Evolutionary conservation across 805 yeast species (phyloP), one percentile per base, ranked within the genome.

Genomic region (Phaffomyces antillensis): DNA sequence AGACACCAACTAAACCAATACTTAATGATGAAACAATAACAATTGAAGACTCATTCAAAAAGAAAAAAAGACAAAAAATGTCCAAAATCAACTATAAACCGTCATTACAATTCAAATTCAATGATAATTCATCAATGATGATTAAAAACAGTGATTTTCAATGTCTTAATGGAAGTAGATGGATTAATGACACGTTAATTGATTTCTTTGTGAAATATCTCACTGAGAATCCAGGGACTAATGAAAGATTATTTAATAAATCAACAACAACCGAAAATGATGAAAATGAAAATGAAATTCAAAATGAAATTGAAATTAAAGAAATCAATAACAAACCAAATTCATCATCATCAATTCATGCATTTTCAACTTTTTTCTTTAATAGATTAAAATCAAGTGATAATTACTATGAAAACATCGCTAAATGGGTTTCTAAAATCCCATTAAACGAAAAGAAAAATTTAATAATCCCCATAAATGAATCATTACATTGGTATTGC

Each of bases 181-280:
- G 96, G 90, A 77, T 93, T 40, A 91, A 93, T 65, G 99, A 93
- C 58, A 76, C 84, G 0, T 68, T 93, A 41, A 82, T 93, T 44
- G 96, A 88, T 61, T 91, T 91, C 59, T 89, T 86, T 56, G 70
- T 87, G 26, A 78, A 77, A 46, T 83, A 72, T 57, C 76, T 73
- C 50, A 70, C 77, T 8, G 77, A 69, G 55, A 60, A 54, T 41
- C 56, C 58, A 36, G n/a, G 11, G 13, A 36, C 17, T 17, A 31
- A 39, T 11, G 6, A 34, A 34, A 34, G 36, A 18, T 9, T 12
- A 17, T 17, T 34, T n/a, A 34, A 32, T 3, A 28, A 11, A 9
- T 7, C 13, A 2, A 28, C 13, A 11, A 28, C 6, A 2, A 11
- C 7, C 9, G 9, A 26, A 10, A 28, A 8, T 28, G 13, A 10